Evolutionary conservation across 495 filamentous ascomycete species (phyloP).

Genomic region (Recurvomyces mirabilis): DNA sequence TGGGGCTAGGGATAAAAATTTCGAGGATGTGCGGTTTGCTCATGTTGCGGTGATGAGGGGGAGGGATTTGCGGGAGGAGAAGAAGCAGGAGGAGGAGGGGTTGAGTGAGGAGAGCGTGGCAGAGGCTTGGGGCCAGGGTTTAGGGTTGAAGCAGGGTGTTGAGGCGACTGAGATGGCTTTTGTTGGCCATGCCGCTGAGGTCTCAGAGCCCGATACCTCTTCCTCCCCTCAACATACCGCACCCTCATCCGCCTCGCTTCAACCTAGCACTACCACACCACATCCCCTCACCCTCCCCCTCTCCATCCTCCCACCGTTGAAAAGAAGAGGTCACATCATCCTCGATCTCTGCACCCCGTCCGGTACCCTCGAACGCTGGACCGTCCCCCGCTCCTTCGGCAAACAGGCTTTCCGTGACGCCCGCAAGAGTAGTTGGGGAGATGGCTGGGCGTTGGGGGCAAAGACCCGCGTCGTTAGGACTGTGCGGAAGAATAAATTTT

Average conservation of each 20-base stretch:
- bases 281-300: slow-evolving; percentile 66
- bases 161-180: slow-evolving; percentile 33
- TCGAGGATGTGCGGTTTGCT: slow-evolving; percentile 82
- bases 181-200: too few species aligned
- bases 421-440: slow-evolving; percentile 81
- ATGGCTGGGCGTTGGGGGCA: slow-evolving; percentile 88
- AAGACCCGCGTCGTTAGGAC: slow-evolving; percentile 62
- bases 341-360: slow-evolving; percentile 83
- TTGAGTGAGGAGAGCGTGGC: too few species aligned
- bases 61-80: slow-evolving; percentile 26
- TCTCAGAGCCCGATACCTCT: too few species aligned
- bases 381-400: slow-evolving; percentile 68
- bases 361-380: slow-evolving; percentile 88
- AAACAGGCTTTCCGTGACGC: slow-evolving; percentile 80
- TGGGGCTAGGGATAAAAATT: slow-evolving; percentile 58
- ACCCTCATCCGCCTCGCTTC: too few species aligned
- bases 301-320: slow-evolving; percentile 65
- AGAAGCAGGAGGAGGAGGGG: slow-evolving; percentile 8
- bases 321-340: slow-evolving; percentile 75
- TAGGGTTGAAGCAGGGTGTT: slow-evolving; percentile 30
- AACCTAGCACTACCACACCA: too few species aligned
- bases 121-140: too few species aligned
- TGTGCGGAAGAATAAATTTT: slow-evolving; percentile 45
- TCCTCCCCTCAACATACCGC: too few species aligned
- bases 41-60: slow-evolving; percentile 84